Evolutionary conservation across 495 filamentous ascomycete genomes (phyloP), one percentile per base, ranked within the genome.

Genomic region (Parathielavia appendiculata): DNA sequence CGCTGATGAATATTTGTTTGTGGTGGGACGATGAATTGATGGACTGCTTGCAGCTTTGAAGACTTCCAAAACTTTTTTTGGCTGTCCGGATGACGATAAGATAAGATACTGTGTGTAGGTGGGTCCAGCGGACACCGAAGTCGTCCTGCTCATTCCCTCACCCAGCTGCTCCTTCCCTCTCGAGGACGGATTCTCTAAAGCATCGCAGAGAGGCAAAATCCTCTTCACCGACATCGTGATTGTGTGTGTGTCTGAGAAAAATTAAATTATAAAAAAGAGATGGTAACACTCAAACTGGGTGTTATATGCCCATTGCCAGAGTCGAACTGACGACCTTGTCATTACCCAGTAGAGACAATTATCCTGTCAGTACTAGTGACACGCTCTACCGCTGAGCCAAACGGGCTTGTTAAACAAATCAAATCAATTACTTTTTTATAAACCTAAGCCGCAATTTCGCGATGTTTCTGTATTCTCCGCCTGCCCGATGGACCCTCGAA

Each of bases 11-110:
- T 50, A 2, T 30, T 3, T 30, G 26, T 30, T 30, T 30, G 26
- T 6, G 62, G 59, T 57, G 56, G 64, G 44, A 55, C 39, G 64
- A 30, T 45, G 38, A 48, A 48, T 62, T 59, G 62, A 49, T 51
- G 58, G 20, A 54, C n/a, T 38, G 36, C 47, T 56, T 62, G 52
- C 59, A 40, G 43, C 51, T 58, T 26, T 39, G 8, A 46, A 47
- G 12, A 17, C 26, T 16, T 40, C 49, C 53, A 40, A 65, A 70
- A 68, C 63, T 65, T 70, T 68, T 69, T 69, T 66, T 66, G 56
- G 59, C 61, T 58, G 63, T 56, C 59, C 43, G 48, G 26, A 30
- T 30, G 2, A 26, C 52, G 66, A 69, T 69, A 69, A 69, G 66
- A 69, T 69, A 69, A 67, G 58, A 35, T 32, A 47, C 19, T n/a